phyloP scores from a whole-genome alignment of 2,329 filamentous ascomycete species.

The Diplodia mutila region DNA sequence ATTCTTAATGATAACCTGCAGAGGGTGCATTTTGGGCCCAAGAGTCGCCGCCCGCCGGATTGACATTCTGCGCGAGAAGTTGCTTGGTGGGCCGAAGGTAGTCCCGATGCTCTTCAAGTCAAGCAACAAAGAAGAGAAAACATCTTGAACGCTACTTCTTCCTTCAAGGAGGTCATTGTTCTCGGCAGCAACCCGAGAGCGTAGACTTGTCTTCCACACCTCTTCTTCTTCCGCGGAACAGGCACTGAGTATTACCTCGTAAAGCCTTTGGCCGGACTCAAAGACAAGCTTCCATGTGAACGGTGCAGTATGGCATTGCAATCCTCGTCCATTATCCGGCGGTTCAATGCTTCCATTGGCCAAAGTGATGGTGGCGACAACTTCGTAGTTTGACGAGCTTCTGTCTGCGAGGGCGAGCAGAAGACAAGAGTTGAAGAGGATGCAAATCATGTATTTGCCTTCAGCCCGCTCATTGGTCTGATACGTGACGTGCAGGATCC shows the following conservation, averaged over 20 bases:
- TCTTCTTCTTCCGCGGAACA: slow-evolving; percentile 79
- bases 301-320: slow-evolving; percentile 84
- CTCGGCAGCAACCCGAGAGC: slow-evolving; percentile 55
- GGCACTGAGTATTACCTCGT: slow-evolving; percentile 84
- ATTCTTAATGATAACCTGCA: slow-evolving; percentile 84
- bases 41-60: slow-evolving; percentile 79
- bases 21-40: slow-evolving; percentile 67
- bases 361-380: slow-evolving; percentile 74
- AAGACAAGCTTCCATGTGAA: slow-evolving; percentile 94
- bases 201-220: slow-evolving; percentile 75
- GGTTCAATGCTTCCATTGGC: slow-evolving; percentile 69
- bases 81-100: slow-evolving; percentile 73
- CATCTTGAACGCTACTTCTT: slow-evolving; percentile 51
- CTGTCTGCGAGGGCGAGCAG: slow-evolving; percentile 72
- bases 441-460: slow-evolving; percentile 82
- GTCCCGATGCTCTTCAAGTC: slow-evolving; percentile 75
- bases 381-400: slow-evolving; percentile 69
- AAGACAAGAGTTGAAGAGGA: slow-evolving; percentile 80
- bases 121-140: slow-evolving; percentile 68
- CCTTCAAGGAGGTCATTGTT: slow-evolving; percentile 56
- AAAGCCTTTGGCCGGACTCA: slow-evolving; percentile 73
- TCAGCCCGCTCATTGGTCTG: slow-evolving; percentile 69
- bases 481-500: slow-evolving; percentile 81
- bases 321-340: slow-evolving; percentile 73
- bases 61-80: slow-evolving; percentile 69